Evolutionary conservation across 1,284 basidiomycete genomes (phyloP), one percentile per base, ranked within the genome.

Genomic region (Hypsizygus ulmarius): DNA sequence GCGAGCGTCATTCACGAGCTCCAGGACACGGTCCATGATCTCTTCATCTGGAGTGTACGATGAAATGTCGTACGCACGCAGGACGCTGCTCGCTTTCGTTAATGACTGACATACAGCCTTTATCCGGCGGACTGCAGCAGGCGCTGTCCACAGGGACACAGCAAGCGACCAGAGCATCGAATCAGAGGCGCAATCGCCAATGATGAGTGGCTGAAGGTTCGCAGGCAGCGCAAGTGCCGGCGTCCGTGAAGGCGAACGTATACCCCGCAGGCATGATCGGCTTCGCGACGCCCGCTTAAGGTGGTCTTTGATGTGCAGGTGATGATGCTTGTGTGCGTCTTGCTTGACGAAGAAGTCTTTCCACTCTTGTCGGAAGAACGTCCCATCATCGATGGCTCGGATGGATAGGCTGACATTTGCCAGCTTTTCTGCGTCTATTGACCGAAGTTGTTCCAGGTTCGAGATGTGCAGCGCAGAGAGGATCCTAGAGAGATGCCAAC

Each of bases 21-120:
- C 86, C 21, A 85, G 67, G 0, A 89, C 70, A 36, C 74, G 77
- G 6, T 84, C 82, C 5, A 74, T 70, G 35, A 89, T 77, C 57
- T 89, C 85, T 6, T 79, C 76, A 27, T 79, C 76, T 0, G 70
- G 64, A 1, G 78, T 81, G 53, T 80, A 70, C 0, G 77, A 57
- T 18, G 70, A 68, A 49, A 89, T 84, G 54, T 89, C 87, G 59
- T 89, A 89, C 3, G 79, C 77, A 36, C 81, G 78, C 45, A 87
- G 70, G 41, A 89, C 61, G 32, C 69, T 67, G 53, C 73, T 80
- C 1, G 84, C 75, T 55, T 81, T 83, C 32, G 64, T 67, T 39
- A 88, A 68, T 6, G 80, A 83, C 60, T 86, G 84, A 55, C 83
- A 86, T 34, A 89, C 73, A 3, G 87, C 86, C 43, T 83, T 82